phyloP scores from a whole-genome alignment of 148 eudicot genomes.

The Linanthus parryae region DNA sequence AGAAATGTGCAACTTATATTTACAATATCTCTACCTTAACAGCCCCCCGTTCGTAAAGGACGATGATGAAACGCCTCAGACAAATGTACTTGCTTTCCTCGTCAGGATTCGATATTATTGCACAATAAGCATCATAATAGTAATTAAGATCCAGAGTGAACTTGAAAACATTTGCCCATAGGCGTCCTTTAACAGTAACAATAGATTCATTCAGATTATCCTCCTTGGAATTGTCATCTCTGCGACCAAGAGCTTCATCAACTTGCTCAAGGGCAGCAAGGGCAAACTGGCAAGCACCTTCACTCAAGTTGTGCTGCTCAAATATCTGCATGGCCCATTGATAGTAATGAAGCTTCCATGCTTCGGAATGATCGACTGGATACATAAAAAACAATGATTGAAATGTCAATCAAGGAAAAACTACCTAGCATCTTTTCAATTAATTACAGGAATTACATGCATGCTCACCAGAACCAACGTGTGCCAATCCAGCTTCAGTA shows the following conservation, averaged over 20 bases:
- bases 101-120: slow-evolving; percentile 91
- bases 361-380: slow-evolving; percentile 49
- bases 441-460: not conserved
- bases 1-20: not conserved
- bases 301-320: slow-evolving; percentile 78
- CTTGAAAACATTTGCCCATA: slow-evolving; percentile 98
- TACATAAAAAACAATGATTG: no score
- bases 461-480: slow-evolving; percentile 53
- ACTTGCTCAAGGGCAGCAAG: slow-evolving; percentile 97
- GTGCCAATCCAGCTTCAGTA: slow-evolving; percentile 54
- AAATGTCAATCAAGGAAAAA: no score
- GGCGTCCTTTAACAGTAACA: slow-evolving; percentile 69
- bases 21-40: slow-evolving; percentile 47
- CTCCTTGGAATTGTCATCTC: slow-evolving; percentile 22
- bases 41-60: slow-evolving; percentile 90
- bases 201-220: slow-evolving; percentile 43
- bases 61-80: slow-evolving; percentile 90
- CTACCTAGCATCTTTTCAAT: not conserved
- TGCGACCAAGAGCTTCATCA: slow-evolving; percentile 59
- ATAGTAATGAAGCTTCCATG: slow-evolving; percentile 91
- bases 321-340: slow-evolving; percentile 97
- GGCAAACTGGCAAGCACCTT: slow-evolving; percentile 94
- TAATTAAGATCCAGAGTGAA: slow-evolving; percentile 68
- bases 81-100: slow-evolving; percentile 91
- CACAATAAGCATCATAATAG: slow-evolving; percentile 96